phyloP scores from a whole-genome alignment of 495 filamentous ascomycete genomes.

The Neurospora sp. region DNA sequence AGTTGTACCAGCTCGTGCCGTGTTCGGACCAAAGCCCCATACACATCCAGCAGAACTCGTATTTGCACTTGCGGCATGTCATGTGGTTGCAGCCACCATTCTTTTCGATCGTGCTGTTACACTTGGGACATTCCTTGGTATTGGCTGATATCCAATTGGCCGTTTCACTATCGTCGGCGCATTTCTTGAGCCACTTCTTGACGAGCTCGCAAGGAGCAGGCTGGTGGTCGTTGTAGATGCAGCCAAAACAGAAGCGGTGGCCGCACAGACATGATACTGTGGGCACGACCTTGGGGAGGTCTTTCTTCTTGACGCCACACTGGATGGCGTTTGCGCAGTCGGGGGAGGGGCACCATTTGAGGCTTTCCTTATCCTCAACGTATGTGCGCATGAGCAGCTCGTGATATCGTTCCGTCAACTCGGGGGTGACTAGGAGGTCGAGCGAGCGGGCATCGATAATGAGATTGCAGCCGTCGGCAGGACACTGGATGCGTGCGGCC shows the following conservation, averaged over 20 bases:
- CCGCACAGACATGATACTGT: slow-evolving; percentile 78
- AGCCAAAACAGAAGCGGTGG: slow-evolving; percentile 93
- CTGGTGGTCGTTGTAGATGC: slow-evolving; percentile 82
- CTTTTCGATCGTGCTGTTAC: slow-evolving; percentile 95
- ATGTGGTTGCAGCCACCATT: slow-evolving; percentile 99
- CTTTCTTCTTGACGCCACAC: slow-evolving; percentile 74
- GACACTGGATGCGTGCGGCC: slow-evolving; percentile 88
- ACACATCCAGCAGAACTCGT: slow-evolving; percentile 99
- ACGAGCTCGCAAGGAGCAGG: slow-evolving; percentile 85
- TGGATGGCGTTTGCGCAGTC: slow-evolving; percentile 90
- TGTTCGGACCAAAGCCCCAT: slow-evolving; percentile 99
- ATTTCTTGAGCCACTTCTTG: slow-evolving; percentile 96
- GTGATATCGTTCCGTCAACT: slow-evolving; percentile 70
- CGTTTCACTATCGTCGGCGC: slow-evolving; percentile 95
- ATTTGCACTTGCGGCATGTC: slow-evolving; percentile 96
- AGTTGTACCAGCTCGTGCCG: slow-evolving; percentile 99
- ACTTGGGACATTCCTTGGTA: slow-evolving; percentile 95
- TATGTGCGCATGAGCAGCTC: slow-evolving; percentile 85
- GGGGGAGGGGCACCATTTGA: slow-evolving; percentile 96
- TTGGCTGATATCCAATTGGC: slow-evolving; percentile 99
- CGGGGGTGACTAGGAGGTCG: slow-evolving; percentile 65
- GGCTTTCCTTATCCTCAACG: slow-evolving; percentile 87
- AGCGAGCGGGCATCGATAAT: slow-evolving; percentile 88
- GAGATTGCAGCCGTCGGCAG: slow-evolving; percentile 72
- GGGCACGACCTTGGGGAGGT: slow-evolving; percentile 74